These are phyloP conservation scores for Monascus purpureus DNA, from an alignment of 495 filamentous ascomycete genomes.

Conservation along the genomic window DNA sequence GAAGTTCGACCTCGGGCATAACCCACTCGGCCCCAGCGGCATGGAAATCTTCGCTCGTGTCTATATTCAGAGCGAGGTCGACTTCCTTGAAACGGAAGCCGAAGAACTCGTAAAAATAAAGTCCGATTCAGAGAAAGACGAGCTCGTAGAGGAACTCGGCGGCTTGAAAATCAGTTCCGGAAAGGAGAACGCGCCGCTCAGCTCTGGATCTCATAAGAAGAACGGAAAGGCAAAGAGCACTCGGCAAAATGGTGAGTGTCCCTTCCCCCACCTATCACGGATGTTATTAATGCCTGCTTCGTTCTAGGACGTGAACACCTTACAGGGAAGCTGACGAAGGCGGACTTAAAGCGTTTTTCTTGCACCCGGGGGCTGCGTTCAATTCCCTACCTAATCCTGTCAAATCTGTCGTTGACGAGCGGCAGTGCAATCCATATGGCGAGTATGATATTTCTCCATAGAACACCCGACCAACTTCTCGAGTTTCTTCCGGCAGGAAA, in stretches of 20 bases:
- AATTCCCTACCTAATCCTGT: conserved; percentile 29
- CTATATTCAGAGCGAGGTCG: conserved; percentile 25
- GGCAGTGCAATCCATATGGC: conserved; percentile 28
- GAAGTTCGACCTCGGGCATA: conserved; percentile 31
- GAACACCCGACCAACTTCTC: conserved; percentile 26
- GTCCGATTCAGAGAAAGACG: conserved; percentile 3
- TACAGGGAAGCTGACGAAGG: not conserved
- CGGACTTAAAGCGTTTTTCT: conserved; percentile 14
- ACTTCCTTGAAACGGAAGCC: conserved; percentile 12
- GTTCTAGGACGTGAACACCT: no score
- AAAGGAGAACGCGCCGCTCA: conserved; percentile 7
- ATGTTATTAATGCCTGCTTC: no score
- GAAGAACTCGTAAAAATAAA: conserved; percentile 4
- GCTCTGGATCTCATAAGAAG: not conserved
- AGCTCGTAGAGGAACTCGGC: conserved; percentile 1
- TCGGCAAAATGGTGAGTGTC: conserved; percentile 7
- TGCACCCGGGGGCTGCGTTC: conserved; percentile 31
- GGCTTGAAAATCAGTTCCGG: conserved; percentile 2
- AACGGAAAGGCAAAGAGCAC: conserved; percentile 3
- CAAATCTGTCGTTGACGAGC: conserved; percentile 21
- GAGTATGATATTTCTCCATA: conserved; percentile 27
- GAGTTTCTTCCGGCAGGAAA: conserved; percentile 21
- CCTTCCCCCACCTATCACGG: no score
- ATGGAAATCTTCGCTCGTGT: conserved; percentile 29
- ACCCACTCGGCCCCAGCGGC: conserved; percentile 23